Percentiles rank a stretch among this genome's conserved stretches.
These are phyloP conservation scores for Pseudocercospora macadamiae DNA, from an alignment of 2,329 filamentous ascomycete genomes.

Conservation along the genomic window DNA sequence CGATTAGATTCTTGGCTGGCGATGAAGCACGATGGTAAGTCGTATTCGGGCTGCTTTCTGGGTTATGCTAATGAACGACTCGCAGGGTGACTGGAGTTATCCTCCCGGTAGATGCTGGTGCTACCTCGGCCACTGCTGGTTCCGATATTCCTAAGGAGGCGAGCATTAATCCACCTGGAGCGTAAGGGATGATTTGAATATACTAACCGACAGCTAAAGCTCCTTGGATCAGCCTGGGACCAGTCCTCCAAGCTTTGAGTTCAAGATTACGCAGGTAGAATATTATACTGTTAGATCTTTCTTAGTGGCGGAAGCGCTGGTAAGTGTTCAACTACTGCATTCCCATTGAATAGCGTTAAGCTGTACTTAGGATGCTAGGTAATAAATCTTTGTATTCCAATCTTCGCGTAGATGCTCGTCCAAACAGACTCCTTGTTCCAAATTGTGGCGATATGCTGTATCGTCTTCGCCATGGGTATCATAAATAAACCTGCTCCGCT, in stretches of 20 bases:
- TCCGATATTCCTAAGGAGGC: slow-evolving; percentile 42
- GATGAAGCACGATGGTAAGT: slow-evolving; percentile 55
- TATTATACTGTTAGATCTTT: no score
- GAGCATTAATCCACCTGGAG: slow-evolving; percentile 20
- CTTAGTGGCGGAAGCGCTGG: not conserved
- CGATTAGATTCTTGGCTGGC: slow-evolving; percentile 56
- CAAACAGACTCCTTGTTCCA: not conserved
- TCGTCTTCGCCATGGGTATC: slow-evolving; percentile 1
- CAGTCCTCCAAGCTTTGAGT: not conserved
- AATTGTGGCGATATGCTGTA: not conserved
- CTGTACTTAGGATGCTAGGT: not conserved
- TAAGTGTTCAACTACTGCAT: not conserved
- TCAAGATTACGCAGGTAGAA: not conserved
- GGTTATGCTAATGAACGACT: not conserved
- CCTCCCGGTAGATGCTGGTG: slow-evolving; percentile 53
- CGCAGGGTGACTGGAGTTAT: slow-evolving; percentile 46
- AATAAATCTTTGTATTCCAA: not conserved
- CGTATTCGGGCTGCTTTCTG: slow-evolving; percentile 34
- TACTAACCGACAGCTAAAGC: slow-evolving; percentile 1
- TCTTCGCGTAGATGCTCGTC: no score
- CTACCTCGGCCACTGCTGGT: slow-evolving; percentile 46
- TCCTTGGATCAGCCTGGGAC: slow-evolving; percentile 2
- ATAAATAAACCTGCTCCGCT: not conserved
- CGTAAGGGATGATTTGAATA: not conserved
- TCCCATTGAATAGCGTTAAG: not conserved